These are phyloP conservation scores for Tritrichomonas musculus DNA, from an alignment of 208 protist species.

Conservation along the genomic window DNA sequence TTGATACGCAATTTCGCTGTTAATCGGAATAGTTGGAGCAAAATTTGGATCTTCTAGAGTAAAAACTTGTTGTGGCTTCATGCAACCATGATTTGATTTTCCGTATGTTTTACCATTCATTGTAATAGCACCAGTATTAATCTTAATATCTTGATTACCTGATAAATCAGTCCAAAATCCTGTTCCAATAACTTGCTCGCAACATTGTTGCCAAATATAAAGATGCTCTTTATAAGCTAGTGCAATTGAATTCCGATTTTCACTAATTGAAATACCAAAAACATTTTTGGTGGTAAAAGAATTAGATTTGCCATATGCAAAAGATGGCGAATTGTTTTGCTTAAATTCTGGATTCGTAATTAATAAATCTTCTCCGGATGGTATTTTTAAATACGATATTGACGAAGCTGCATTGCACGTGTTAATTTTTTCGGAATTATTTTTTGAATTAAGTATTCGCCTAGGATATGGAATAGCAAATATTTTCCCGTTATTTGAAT, in stretches of 20 bases:
- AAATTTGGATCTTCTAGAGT: background rate
- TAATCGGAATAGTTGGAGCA: background rate
- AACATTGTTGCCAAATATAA: slow-evolving; percentile 14
- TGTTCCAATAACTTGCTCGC: background rate
- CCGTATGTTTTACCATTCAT: background rate
- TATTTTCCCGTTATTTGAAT: background rate
- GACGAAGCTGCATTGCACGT: background rate
- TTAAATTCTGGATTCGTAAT: background rate
- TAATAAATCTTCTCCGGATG: background rate
- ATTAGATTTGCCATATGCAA: too few relatives aligned
- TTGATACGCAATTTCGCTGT: background rate
- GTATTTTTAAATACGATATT: too few relatives aligned
- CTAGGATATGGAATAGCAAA: background rate
- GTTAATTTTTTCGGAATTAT: too few relatives aligned
- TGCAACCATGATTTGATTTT: background rate
- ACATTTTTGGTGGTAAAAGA: background rate
- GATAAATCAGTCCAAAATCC: slow-evolving; percentile 7
- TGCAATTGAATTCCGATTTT: background rate
- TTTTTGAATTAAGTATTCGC: background rate
- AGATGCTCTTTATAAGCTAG: background rate
- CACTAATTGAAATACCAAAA: background rate
- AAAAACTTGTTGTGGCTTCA: slow-evolving; percentile 2
- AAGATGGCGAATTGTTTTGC: background rate
- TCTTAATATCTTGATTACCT: background rate
- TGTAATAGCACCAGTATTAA: background rate